Base-by-base conservation (phyloP, 345 rosid genomes). In the Arabis hirsuta region DNA sequence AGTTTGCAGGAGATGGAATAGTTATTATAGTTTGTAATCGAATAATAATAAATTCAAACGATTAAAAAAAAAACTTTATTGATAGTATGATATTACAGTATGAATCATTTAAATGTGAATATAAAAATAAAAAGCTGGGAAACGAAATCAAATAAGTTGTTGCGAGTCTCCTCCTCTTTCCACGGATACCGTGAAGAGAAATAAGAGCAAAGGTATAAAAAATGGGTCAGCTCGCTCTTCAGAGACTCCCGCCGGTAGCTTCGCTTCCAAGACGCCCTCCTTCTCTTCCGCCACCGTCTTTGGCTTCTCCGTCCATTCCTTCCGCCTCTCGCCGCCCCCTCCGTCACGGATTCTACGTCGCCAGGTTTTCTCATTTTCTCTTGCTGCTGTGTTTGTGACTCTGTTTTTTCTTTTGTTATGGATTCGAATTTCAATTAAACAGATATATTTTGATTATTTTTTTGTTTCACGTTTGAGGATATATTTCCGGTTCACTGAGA, bases 191-290 rank as follows among this genome's bases (percentile, higher is more conserved):
- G 54, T 19, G 71, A 55, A 50, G 9, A 76, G 79, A 76, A 63
- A 76, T 61, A 54, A 60, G 46, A 46, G 57, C 36, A 13, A 60
- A 47, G 56, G 26, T 73, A 65, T 50, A 67, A 66, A 36, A 36
- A 68, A 76, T 76, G 80, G 80, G 80, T 57, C 80, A 76, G 80
- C 66, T 41, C 71, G 71, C 80, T 70, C 76, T 76, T 57, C 75
- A 76, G 62, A 76, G 71, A 76, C 48, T 57, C 72, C 61, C 72
- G 55, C 71, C 72, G 55, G 2, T 59, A 3, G 54, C 78, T 74
- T 55, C 80, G 70, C 67, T 69, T 41, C 70, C 76, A 6, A 76
- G 2, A 48, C 75, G 61, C 11, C 24, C 62, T 64, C 76, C 61
- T 42, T 42, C 72, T 57, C 61, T 62, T 41, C 75, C 75, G 3